Evolutionary conservation across 1,139 yeast genomes (phyloP).

Genomic region (Insectozyma bohioensis): DNA sequence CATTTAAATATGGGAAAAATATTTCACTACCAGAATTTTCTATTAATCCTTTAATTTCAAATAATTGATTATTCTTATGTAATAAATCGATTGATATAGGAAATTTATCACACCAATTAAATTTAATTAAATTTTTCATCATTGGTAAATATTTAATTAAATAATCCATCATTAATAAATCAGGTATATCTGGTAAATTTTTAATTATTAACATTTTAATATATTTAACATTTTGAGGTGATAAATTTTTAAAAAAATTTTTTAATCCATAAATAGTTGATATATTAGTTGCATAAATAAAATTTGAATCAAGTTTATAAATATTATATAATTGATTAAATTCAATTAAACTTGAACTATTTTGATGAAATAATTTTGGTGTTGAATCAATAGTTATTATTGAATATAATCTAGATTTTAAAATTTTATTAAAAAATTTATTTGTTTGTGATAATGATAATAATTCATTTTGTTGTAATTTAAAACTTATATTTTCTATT

Average conservation of each 20-base stretch:
- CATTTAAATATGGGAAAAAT: background rate
- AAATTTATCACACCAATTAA: slow-evolving; percentile 21
- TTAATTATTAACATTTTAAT: slow-evolving; percentile 18
- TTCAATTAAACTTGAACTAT: slow-evolving; percentile 7
- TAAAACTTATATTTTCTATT: slow-evolving; percentile 15
- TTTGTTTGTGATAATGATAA: slow-evolving; percentile 19
- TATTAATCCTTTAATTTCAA: slow-evolving; percentile 9
- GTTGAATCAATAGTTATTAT: slow-evolving; percentile 23
- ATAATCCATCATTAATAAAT: slow-evolving; percentile 19
- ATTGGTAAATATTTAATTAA: slow-evolving; percentile 20
- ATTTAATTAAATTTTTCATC: slow-evolving; percentile 19
- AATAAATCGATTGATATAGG: slow-evolving; percentile 6
- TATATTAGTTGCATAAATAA: slow-evolving; percentile 12
- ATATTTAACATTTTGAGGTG: slow-evolving; percentile 15
- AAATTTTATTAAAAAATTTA: slow-evolving; percentile 15
- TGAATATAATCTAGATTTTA: slow-evolving; percentile 21
- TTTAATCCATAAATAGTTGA: slow-evolving; percentile 22
- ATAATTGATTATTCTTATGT: slow-evolving; percentile 5
- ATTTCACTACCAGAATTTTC: background rate
- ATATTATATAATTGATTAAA: slow-evolving; percentile 6
- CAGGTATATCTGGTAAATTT: slow-evolving; percentile 30
- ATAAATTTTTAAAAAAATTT: slow-evolving; percentile 18
- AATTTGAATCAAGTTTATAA: slow-evolving; percentile 7
- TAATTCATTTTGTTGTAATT: slow-evolving; percentile 20
- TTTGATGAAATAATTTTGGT: slow-evolving; percentile 13